Base-by-base conservation (phyloP, 257 asterid genomes). In the Gynochthodes officinalis region DNA sequence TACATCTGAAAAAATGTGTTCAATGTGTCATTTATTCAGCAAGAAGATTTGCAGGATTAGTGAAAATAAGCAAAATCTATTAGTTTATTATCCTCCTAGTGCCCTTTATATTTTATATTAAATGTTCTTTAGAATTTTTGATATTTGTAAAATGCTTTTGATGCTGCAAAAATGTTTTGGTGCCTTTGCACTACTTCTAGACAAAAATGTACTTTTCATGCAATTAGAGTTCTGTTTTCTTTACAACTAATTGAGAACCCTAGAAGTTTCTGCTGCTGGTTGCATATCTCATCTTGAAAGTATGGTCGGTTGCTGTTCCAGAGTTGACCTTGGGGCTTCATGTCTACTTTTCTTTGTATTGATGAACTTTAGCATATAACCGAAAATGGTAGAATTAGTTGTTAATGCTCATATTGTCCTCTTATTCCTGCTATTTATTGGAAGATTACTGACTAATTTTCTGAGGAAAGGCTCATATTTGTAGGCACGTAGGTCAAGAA, bases 401-500 rank as follows among this genome's bases (percentile, higher is more conserved):
- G 62, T 52, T 70, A 64, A 43, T 27, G 52, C 65, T 48, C 25
- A 18, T 59, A 13, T 10, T 67, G 32, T 15, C n/a, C 49, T 18
- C 32, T 25, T 35, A 14, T 28, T 44, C 55, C 42, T 79, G 32
- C 21, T 63, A 48, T 55, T 59, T 25, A 35, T 62, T 70, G 23
- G 71, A 69, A 57, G 76, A 71, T 70, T 71, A 40, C 81, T 83
- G 52, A 79, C 86, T 73, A 76, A 78, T 79, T 62, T 80, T 72
- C 76, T 82, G 79, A 79, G 64, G 61, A 39, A 76, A 92, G 98
- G 98, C 96, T 72, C 96, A 92, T 77, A 85, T 92, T 59, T 81
- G 90, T 84, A 88, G 98, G 92, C 98, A 92, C 86, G 77, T 92
- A 81, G 87, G 87, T 82, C 96, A 88, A 81, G 98, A 90, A 83